Evolutionary conservation across 805 yeast species (phyloP).

Genomic region (Metschnikowia chrysomelidarum): DNA sequence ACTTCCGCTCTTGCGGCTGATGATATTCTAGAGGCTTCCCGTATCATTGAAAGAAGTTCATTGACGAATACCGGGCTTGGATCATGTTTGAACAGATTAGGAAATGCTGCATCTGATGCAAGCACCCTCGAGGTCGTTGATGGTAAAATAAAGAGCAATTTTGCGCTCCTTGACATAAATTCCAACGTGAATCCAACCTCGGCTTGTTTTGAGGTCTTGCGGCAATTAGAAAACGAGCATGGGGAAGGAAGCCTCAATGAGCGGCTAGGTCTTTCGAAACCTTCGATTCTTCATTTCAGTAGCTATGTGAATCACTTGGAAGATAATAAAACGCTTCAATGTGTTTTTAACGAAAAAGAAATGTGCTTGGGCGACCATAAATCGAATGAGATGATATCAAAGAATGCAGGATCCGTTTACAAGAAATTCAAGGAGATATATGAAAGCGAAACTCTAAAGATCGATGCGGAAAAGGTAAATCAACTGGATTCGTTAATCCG

Average conservation of each 20-base stretch:
- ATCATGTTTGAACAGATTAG: conserved; percentile 39
- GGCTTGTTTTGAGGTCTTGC: conserved; percentile 21
- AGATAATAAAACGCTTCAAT: too few relatives aligned
- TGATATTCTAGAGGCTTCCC: conserved; percentile 17
- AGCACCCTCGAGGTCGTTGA: conserved; percentile 26
- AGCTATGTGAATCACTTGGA: neutral
- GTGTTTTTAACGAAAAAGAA: too few relatives aligned
- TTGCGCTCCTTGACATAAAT: conserved; percentile 17
- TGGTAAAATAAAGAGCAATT: conserved; percentile 14
- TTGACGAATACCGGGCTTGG: conserved; percentile 53
- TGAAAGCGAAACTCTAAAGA: neutral
- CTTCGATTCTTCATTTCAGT: conserved; percentile 25
- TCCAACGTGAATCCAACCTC: conserved; percentile 4
- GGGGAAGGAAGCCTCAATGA: conserved; percentile 11
- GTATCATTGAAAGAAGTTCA: conserved; percentile 34
- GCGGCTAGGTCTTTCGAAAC: conserved; percentile 33
- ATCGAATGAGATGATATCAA: neutral
- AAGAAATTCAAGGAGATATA: neutral
- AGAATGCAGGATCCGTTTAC: neutral
- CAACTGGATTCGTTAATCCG: too few relatives aligned
- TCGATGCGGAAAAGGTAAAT: conserved; percentile 2
- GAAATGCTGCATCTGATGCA: conserved; percentile 47
- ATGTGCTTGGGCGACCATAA: neutral
- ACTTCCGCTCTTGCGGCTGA: conserved; percentile 22
- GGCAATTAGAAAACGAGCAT: conserved; percentile 22